phyloP scores from a whole-genome alignment of 2,329 filamentous ascomycete genomes.

The Trichophyton mentagrophytes region DNA sequence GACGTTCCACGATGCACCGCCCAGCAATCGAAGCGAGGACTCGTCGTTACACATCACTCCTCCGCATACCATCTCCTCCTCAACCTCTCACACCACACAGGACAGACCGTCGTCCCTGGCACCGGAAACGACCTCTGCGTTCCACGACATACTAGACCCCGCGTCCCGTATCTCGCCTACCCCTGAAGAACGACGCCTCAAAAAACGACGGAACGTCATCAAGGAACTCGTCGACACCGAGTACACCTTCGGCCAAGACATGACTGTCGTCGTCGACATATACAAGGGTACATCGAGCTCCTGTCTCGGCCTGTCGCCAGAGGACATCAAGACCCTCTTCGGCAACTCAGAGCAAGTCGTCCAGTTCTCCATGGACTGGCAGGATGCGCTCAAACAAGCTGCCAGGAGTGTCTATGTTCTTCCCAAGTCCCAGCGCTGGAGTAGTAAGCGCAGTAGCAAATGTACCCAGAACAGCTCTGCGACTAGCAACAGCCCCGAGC shows the following conservation, averaged over 20 bases:
- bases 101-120: not conserved
- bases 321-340: conserved; percentile 83
- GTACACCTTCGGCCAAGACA: conserved; percentile 77
- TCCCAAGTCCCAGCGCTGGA: conserved; percentile 41
- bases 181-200: conserved; percentile 44
- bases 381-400: conserved; percentile 67
- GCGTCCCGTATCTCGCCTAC: conserved; percentile 21
- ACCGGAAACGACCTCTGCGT: not conserved
- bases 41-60: conserved; percentile 26
- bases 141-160: conserved; percentile 14
- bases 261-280: conserved; percentile 95
- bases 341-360: conserved; percentile 87
- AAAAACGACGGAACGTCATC: conserved; percentile 69
- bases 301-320: conserved; percentile 62
- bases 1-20: conserved; percentile 15
- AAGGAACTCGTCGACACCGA: conserved; percentile 92
- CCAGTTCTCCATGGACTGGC: conserved; percentile 67
- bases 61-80: conserved; percentile 24
- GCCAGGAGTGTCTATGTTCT: conserved; percentile 68
- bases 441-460: conserved; percentile 38
- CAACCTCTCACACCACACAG: conserved; percentile 12
- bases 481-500: conserved; percentile 17
- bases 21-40: conserved; percentile 24
- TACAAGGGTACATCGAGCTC: conserved; percentile 87
- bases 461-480: conserved; percentile 25